A percentile compares a stretch with the other conserved stretches of the same genome.
phyloP scores from a whole-genome alignment of 1,139 yeast species.

The Sugiyamaella paludigena region DNA sequence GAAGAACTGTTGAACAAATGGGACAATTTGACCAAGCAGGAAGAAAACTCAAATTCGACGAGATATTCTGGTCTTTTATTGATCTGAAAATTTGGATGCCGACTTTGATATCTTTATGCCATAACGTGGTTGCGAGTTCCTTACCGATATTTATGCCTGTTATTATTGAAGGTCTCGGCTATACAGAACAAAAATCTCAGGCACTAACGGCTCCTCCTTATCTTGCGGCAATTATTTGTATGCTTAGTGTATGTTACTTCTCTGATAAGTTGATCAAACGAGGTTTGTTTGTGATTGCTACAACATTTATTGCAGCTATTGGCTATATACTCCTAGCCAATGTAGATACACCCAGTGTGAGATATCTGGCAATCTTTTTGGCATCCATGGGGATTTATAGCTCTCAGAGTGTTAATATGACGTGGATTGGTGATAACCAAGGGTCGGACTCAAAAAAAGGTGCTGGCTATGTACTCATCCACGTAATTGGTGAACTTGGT shows the following conservation, averaged over 20 bases:
- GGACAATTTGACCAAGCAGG: conserved; percentile 21
- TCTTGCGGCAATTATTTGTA: conserved; percentile 23
- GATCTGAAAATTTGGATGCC: conserved; percentile 27
- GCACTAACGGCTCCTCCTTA: conserved; percentile 33
- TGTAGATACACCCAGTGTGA: conserved; percentile 22
- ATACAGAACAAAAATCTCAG: conserved; percentile 26
- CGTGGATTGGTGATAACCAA: conserved; percentile 37
- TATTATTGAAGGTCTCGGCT: conserved; percentile 33
- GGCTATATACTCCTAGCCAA: conserved; percentile 34
- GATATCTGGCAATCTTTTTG: conserved; percentile 33
- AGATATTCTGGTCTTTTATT: conserved; percentile 18
- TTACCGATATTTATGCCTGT: conserved; percentile 32
- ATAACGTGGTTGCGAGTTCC: conserved; percentile 31
- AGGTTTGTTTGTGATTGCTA: conserved; percentile 27
- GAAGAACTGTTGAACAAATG: conserved; percentile 25
- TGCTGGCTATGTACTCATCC: conserved; percentile 30
- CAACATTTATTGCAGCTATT: conserved; percentile 26
- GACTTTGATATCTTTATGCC: conserved; percentile 28
- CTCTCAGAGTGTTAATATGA: conserved; percentile 29
- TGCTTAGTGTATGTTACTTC: conserved; percentile 20
- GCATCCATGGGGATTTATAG: conserved; percentile 34
- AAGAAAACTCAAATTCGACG: conserved; percentile 20
- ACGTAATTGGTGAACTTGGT: conserved; percentile 35
- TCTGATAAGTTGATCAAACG: conserved; percentile 27
- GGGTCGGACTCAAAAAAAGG: conserved; percentile 33